A percentile compares a stretch with the other conserved stretches of the same genome.
These are phyloP conservation scores for Stereum hirsutum DNA, from an alignment of 1,284 basidiomycete species.

Conservation along the genomic window DNA sequence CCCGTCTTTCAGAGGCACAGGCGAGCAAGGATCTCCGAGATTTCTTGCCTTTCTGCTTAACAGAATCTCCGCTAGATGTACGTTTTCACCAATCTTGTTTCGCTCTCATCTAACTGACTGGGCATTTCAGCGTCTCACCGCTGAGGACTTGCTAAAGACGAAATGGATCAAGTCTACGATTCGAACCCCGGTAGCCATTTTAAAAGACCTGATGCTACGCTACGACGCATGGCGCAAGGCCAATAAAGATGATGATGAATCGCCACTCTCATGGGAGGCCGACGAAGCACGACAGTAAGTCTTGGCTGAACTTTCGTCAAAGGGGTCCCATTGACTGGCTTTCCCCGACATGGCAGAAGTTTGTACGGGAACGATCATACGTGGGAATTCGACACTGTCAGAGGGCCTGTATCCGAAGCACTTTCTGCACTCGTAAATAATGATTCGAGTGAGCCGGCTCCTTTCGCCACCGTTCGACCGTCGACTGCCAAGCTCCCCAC, in stretches of 20 bases:
- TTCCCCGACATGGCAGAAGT: not conserved
- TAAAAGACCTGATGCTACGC: slow-evolving; percentile 81
- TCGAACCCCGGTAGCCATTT: slow-evolving; percentile 59
- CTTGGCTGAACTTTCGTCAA: no score
- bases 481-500: slow-evolving; percentile 47
- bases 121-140: slow-evolving; percentile 62
- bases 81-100: slow-evolving; percentile 16
- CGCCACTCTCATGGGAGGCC: slow-evolving; percentile 60
- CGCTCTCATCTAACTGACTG: slow-evolving; percentile 6
- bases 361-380: slow-evolving; percentile 32
- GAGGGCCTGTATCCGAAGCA: slow-evolving; percentile 25
- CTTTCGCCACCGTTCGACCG: slow-evolving; percentile 36
- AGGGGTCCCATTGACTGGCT: not conserved
- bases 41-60: slow-evolving; percentile 81
- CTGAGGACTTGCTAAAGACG: slow-evolving; percentile 85
- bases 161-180: slow-evolving; percentile 86
- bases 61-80: slow-evolving; percentile 77
- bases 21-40: slow-evolving; percentile 83
- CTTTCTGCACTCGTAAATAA: slow-evolving; percentile 17
- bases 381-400: slow-evolving; percentile 76
- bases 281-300: slow-evolving; percentile 44
- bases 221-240: slow-evolving; percentile 73
- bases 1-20: slow-evolving; percentile 70
- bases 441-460: slow-evolving; percentile 7
- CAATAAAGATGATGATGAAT: slow-evolving; percentile 76